Evolutionary conservation across 2,329 filamentous ascomycete species (phyloP), one percentile per base, ranked within the genome.

Genomic region (Knoxdaviesia proteae): DNA sequence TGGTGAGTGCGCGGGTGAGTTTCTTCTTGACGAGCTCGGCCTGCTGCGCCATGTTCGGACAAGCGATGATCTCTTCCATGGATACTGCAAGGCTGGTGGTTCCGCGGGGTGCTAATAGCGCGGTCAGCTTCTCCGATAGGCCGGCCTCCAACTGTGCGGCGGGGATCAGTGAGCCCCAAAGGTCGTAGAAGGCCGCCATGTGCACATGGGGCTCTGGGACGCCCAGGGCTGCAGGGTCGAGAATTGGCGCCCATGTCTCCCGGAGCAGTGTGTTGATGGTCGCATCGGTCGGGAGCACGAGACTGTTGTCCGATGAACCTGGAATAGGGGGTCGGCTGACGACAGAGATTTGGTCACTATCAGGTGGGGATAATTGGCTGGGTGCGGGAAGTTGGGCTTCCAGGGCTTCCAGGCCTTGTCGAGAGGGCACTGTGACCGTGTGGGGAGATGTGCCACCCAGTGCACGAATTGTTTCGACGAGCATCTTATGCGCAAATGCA

Each of bases 21-120:
- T 20, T 20, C 20, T 3, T 20, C 20, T 20, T 20, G 34, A 65
- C 49, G 7, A 65, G 54, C 45, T 67, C 65, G 46, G 67, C 62
- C 44, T 71, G 68, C 10, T 58, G 54, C 36, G 58, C 53, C 61
- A 69, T 66, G 29, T 65, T 69, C 5, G 68, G 64, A 46, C 68
- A 53, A 8, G 63, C 55, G n/a, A 70, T 53, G 29, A 71, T 57
- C 33, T 71, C 67, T 40, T 67, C 64, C 42, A 64, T 61, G 0
- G 58, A 60, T 38, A 70, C 52, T 29, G 50, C 59, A 5, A 61
- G 51, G 3, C 60, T 62, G 0, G 55, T 53, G 7, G 64, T 48
- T 8, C 52, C 49, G 7, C 8, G 34, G 34, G 11, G 9, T 36
- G 34, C 8, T 2, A 36, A 3, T 30, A 61, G 49, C 31, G 53